A percentile compares a stretch with the other conserved stretches of the same genome.
phyloP scores from a whole-genome alignment of 345 rosid species.

The Zanthoxylum bungeanum region DNA sequence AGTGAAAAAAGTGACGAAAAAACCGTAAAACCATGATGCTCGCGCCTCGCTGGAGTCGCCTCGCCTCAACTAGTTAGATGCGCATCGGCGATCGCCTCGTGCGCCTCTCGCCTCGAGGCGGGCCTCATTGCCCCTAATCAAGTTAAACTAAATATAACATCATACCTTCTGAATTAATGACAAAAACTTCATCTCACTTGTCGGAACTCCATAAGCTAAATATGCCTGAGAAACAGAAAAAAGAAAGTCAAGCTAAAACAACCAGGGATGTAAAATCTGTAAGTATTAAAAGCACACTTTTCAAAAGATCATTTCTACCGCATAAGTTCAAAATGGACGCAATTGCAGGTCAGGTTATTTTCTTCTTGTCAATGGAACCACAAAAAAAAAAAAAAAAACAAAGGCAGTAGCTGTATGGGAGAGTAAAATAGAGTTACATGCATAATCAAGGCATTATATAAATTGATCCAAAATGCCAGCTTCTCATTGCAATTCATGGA shows the following conservation, averaged over 20 bases:
- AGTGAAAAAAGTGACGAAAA: too few species aligned
- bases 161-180: slow-evolving; percentile 66
- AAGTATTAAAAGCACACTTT: not conserved
- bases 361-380: not conserved
- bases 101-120: too few species aligned
- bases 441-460: slow-evolving; percentile 70
- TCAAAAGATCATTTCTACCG: not conserved
- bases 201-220: slow-evolving; percentile 65
- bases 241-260: not conserved
- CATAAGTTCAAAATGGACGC: not conserved
- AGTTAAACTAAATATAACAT: not conserved
- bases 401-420: not conserved
- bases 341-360: slow-evolving; percentile 9
- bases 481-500: slow-evolving; percentile 44
- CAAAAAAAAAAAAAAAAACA: not conserved
- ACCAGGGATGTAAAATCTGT: not conserved
- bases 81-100: too few species aligned
- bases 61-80: too few species aligned
- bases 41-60: too few species aligned
- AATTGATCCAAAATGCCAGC: slow-evolving; percentile 72
- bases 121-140: too few species aligned
- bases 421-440: slow-evolving; percentile 41
- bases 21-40: too few species aligned
- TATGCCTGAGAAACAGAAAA: slow-evolving; percentile 44
- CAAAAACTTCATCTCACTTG: slow-evolving; percentile 48